Percentiles rank a stretch among this genome's conserved stretches.
Evolutionary conservation across 23 red algal genomes (phyloP).

Genomic region (Agarophyton chilense): DNA sequence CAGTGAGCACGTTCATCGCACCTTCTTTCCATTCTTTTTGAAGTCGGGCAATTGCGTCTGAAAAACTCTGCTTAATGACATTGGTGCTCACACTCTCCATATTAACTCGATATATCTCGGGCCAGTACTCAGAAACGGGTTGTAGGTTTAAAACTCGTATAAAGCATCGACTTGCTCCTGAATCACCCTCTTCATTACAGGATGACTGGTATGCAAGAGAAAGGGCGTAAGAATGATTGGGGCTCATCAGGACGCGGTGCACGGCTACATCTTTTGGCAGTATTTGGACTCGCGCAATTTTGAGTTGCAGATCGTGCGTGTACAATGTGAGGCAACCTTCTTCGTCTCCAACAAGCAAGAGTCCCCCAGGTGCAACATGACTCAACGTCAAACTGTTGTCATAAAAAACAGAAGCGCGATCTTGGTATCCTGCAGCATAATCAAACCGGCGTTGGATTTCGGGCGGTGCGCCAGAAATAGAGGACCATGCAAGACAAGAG

Average conservation of each 20-base stretch:
- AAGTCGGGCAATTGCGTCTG: background rate
- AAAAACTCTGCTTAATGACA: background rate
- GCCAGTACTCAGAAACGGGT: constrained; percentile 4
- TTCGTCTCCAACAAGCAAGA: constrained; percentile 40
- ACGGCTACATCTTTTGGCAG: constrained; percentile 2
- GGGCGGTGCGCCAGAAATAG: background rate
- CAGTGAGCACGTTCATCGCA: background rate
- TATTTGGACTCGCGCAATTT: constrained; percentile 28
- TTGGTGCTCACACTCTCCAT: constrained; percentile 6
- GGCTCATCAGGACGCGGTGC: background rate
- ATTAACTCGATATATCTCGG: constrained; percentile 44
- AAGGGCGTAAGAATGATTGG: background rate
- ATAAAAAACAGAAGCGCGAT: constrained; percentile 12
- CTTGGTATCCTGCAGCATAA: background rate
- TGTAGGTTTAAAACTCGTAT: constrained; percentile 21
- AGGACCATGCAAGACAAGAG: background rate
- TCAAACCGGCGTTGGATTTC: background rate
- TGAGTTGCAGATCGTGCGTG: constrained; percentile 31
- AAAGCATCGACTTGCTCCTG: background rate
- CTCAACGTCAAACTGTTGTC: background rate
- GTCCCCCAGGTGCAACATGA: background rate
- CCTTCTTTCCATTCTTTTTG: constrained; percentile 51
- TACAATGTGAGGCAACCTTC: constrained; percentile 37
- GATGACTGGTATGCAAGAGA: background rate
- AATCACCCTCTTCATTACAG: background rate